A percentile compares a stretch with the other conserved stretches of the same genome.
These are phyloP conservation scores for Cairneyella variabilis DNA, from an alignment of 495 filamentous ascomycete species.

Conservation along the genomic window DNA sequence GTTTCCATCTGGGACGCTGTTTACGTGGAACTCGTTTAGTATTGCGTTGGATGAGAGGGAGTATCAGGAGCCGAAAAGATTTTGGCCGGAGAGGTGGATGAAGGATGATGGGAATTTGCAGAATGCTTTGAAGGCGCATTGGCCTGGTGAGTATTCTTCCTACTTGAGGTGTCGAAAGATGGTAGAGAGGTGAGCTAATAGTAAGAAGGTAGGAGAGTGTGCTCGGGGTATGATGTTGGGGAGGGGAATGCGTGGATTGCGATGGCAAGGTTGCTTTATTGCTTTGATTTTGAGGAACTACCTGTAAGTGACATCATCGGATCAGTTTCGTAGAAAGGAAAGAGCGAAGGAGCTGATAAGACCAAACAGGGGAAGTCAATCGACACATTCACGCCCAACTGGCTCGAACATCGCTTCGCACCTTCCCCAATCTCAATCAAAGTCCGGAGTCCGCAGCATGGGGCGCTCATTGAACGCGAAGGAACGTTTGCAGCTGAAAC, in stretches of 20 bases:
- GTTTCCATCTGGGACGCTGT: conserved; percentile 43
- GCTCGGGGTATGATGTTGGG: conserved; percentile 43
- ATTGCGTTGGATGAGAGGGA: conserved; percentile 30
- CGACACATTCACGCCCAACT: conserved; percentile 13
- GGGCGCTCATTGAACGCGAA: conserved; percentile 5
- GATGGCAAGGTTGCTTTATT: conserved; percentile 39
- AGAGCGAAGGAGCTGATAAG: not conserved
- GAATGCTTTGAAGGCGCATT: conserved; percentile 33
- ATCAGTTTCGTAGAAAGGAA: too few relatives aligned
- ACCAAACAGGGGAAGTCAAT: conserved; percentile 5
- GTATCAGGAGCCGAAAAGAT: conserved; percentile 28
- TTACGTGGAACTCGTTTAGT: conserved; percentile 30
- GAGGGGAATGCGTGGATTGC: conserved; percentile 39
- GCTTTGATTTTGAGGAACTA: conserved; percentile 33
- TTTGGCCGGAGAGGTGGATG: conserved; percentile 46
- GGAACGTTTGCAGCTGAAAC: conserved; percentile 1
- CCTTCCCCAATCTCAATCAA: conserved; percentile 3
- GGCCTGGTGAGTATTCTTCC: conserved; percentile 21
- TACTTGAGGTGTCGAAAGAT: too few relatives aligned
- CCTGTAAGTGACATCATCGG: conserved; percentile 11
- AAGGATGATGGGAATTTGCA: conserved; percentile 34
- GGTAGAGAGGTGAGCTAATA: too few relatives aligned
- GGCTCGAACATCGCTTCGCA: not conserved
- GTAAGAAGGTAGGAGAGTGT: conserved; percentile 32
- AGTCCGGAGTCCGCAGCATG: conserved; percentile 14